Conservation (phyloP, 164 flowering plant species). For the Vitis labrusca region DNA sequence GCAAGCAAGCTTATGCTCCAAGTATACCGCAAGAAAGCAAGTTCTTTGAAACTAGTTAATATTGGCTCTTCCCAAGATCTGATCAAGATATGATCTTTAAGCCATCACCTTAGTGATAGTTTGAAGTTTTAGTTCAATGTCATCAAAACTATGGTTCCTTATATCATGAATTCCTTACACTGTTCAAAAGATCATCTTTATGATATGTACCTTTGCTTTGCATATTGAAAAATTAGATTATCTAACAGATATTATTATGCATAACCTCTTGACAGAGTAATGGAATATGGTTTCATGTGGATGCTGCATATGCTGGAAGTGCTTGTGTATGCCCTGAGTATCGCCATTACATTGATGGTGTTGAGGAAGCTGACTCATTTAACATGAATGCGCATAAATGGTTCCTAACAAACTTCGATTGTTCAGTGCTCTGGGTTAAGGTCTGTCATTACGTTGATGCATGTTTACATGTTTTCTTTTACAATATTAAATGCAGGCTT, state of each 20-base stretch:
- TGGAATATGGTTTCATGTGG: slow-evolving; percentile 86
- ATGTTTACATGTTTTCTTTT: not conserved
- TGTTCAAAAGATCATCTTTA: too few species aligned
- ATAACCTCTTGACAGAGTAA: slow-evolving; percentile 42
- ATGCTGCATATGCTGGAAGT: slow-evolving; percentile 99
- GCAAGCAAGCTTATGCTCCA: too few species aligned
- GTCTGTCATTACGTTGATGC: slow-evolving; percentile 27
- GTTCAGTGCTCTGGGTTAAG: slow-evolving; percentile 91
- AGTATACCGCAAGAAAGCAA: too few species aligned
- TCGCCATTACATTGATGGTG: slow-evolving; percentile 77
- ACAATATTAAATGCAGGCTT: not conserved
- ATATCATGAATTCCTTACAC: too few species aligned
- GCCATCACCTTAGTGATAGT: too few species aligned
- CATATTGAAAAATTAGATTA: not conserved
- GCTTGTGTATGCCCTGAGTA: slow-evolving; percentile 94
- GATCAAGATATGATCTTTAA: too few species aligned
- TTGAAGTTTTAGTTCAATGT: too few species aligned
- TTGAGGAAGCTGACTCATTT: slow-evolving; percentile 88
- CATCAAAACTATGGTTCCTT: too few species aligned
- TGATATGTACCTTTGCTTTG: not conserved
- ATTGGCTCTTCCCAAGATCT: too few species aligned
- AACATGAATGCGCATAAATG: slow-evolving; percentile 97
- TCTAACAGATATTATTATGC: not conserved
- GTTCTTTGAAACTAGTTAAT: too few species aligned
- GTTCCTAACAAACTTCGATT: slow-evolving; percentile 92